phyloP scores from a whole-genome alignment of 106 monocot species.

The Posidonia australis region DNA sequence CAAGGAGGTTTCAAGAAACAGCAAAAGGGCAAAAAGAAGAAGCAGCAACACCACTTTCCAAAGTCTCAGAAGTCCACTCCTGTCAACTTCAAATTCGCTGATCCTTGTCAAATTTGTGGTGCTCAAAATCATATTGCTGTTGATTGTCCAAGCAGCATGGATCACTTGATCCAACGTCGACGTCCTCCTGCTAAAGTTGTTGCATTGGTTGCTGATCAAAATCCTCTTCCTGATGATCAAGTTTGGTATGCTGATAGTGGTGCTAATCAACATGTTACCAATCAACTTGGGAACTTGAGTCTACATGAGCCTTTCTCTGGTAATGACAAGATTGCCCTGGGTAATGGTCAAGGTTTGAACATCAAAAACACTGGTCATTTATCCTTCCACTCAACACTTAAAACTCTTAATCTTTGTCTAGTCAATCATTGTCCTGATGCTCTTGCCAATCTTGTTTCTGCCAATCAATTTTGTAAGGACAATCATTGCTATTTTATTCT shows the following conservation, averaged over 20 bases:
- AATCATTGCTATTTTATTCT: not conserved
- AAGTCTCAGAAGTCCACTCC: not conserved
- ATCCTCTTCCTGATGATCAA: not conserved
- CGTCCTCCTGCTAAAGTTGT: not conserved
- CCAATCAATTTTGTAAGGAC: not conserved
- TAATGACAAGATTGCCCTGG: not conserved
- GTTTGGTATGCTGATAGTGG: not conserved
- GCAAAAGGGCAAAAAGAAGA: not conserved
- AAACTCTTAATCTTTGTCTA: not conserved
- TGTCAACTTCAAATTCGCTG: not conserved
- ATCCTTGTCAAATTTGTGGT: not conserved
- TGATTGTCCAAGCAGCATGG: not conserved
- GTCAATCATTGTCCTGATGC: not conserved
- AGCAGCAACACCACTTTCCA: not conserved
- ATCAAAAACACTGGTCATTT: not conserved
- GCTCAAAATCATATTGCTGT: not conserved
- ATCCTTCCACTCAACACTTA: not conserved
- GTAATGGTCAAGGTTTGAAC: slow-evolving; percentile 1
- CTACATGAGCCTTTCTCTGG: not conserved
- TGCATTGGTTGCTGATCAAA: not conserved
- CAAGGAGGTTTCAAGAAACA: not conserved
- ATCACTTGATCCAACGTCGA: not conserved
- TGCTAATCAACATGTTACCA: too few relatives aligned
- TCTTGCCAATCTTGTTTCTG: not conserved
- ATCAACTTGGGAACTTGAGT: not conserved